Percentiles rank a stretch among this genome's conserved stretches.
These are phyloP conservation scores for Rhizophagus sp. DNA, from an alignment of 192 early-diverging fungal genomes.

Conservation along the genomic window DNA sequence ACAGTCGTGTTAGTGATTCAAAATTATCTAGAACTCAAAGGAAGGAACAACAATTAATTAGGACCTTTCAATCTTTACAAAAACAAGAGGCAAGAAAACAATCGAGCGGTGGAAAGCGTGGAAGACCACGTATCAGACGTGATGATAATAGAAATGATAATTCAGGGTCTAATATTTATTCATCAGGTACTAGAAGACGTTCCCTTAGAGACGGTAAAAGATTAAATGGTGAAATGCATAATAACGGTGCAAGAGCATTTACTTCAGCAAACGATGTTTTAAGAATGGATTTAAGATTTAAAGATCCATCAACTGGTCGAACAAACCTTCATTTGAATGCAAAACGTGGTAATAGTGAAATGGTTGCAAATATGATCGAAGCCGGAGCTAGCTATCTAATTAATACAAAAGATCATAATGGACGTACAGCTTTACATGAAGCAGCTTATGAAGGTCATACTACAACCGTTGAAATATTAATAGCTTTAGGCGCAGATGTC, in stretches of 20 bases:
- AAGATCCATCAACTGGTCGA: constrained; percentile 64
- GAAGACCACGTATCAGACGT: background rate
- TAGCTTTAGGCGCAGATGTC: constrained; percentile 60
- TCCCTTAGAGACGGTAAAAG: constrained; percentile 4
- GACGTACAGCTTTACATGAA: constrained; percentile 63
- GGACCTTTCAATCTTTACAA: background rate
- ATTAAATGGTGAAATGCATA: background rate
- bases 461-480: constrained; percentile 43
- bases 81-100: background rate
- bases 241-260: constrained; percentile 2
- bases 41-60: background rate
- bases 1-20: background rate
- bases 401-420: constrained; percentile 58
- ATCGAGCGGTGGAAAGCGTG: background rate
- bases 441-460: constrained; percentile 51
- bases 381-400: constrained; percentile 64
- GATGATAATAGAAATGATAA: background rate
- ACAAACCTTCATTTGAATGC: constrained; percentile 70
- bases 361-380: constrained; percentile 47
- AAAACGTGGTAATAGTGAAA: constrained; percentile 56
- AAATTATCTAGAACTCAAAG: background rate
- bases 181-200: background rate
- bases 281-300: constrained; percentile 48
- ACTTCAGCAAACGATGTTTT: constrained; percentile 33
- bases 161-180: background rate